Evolutionary conservation across 768 basidiomycete genomes (phyloP), one percentile per base, ranked within the genome.

Genomic region (Melanogaster broomeanus): DNA sequence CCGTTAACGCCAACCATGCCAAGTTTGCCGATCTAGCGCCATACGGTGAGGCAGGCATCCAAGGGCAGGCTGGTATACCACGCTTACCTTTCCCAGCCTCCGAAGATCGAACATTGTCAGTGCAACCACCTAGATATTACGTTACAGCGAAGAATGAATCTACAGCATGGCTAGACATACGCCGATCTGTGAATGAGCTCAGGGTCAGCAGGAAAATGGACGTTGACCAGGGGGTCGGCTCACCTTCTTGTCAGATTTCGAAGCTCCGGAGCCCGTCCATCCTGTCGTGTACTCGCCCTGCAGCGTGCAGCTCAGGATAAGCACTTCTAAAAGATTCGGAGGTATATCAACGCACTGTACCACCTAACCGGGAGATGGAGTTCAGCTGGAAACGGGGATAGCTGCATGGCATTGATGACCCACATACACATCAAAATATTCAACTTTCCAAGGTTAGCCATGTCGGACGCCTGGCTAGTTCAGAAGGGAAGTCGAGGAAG

Each of bases 181-280:
- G 46, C 88, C 87, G 61, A 88, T 88, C 87, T 88, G 55, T 10
- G 27, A 34, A 62, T 37, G 44, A 19, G 42, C 10, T 9, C 42
- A 41, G 5, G 43, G 45, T 54, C 21, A 38, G 28, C 35, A 6
- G 19, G 27, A 6, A 28, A 38, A 19, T 7, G 10, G 18, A 24
- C 25, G 8, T 16, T 27, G 13, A 8, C 31, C 28, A 45, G 21
- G 7, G 35, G 25, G 41, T 12, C 16, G 12, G 49, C 74, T 48
- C 50, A 88, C 91, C 80, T 93, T 97, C 74, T 96, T 96, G 74
- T 96, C 94, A 6, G 93, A 95, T 64, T 86, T 91, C 15, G 93
- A 95, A 38, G 90, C 91, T n/a, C 93, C 93, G 33, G 88, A 83
- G 12, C 84, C 85, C 10, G 90, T 93, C 90, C 90, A 96, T 66